phyloP scores from a whole-genome alignment of 495 filamentous ascomycete species.

The Pyronema domesticum region DNA sequence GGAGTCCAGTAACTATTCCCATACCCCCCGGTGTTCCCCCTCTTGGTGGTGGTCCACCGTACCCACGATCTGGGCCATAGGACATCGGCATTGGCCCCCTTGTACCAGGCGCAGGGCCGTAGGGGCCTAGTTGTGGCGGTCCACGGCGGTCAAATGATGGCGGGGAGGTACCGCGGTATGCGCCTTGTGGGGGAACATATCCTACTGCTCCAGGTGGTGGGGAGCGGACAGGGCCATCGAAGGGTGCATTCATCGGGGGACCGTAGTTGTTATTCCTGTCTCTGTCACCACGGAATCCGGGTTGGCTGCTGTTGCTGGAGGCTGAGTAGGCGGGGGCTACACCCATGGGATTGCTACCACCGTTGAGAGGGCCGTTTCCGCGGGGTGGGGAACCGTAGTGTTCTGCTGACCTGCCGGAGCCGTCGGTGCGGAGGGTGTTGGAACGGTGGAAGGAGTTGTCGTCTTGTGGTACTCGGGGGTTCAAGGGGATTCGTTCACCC shows the following conservation, averaged over 20 bases:
- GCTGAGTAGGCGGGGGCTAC: neutral
- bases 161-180: no score
- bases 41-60: constrained; percentile 10
- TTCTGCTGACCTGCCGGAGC: constrained; percentile 15
- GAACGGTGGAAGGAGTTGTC: constrained; percentile 7
- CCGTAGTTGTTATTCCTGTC: neutral
- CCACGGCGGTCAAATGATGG: neutral
- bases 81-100: constrained; percentile 1
- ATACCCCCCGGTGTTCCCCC: constrained; percentile 10
- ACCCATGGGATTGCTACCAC: constrained; percentile 7
- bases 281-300: no score
- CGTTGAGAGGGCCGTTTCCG: constrained; percentile 11
- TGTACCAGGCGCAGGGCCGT: neutral
- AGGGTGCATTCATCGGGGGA: neutral
- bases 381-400: constrained; percentile 17
- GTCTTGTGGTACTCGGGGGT: constrained; percentile 28
- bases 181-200: no score
- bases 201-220: neutral
- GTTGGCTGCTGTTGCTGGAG: neutral
- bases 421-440: constrained; percentile 12
- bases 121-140: neutral
- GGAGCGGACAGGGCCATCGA: neutral
- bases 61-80: constrained; percentile 12
- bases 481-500: constrained; percentile 75
- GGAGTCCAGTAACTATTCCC: constrained; percentile 7